A percentile compares a stretch with the other conserved stretches of the same genome.
phyloP scores from a whole-genome alignment of 2,329 filamentous ascomycete genomes.

The Corynespora cassiicola region DNA sequence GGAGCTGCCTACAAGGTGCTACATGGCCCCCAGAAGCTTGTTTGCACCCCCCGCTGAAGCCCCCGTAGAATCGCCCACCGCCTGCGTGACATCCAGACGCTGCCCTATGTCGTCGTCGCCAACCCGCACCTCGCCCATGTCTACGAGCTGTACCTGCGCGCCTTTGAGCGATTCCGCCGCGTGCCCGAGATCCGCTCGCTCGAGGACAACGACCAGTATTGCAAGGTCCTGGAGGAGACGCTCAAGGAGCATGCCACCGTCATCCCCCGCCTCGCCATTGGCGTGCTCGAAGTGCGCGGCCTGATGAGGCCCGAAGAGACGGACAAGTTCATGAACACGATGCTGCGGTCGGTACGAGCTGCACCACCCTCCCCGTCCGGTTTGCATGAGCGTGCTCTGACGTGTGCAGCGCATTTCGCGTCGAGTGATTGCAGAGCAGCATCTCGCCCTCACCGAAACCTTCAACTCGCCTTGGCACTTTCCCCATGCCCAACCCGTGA shows the following conservation, averaged over 20 bases:
- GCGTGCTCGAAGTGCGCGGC: slow-evolving; percentile 86
- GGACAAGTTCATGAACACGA: slow-evolving; percentile 94
- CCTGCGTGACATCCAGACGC: slow-evolving; percentile 93
- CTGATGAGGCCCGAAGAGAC: slow-evolving; percentile 81
- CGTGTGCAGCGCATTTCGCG: slow-evolving; percentile 80
- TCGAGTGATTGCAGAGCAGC: slow-evolving; percentile 96
- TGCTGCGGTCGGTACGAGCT: slow-evolving; percentile 79
- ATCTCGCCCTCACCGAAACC: slow-evolving; percentile 91
- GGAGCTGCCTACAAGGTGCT: slow-evolving; percentile 82
- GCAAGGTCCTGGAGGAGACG: slow-evolving; percentile 78
- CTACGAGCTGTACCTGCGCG: slow-evolving; percentile 94
- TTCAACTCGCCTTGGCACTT: slow-evolving; percentile 92
- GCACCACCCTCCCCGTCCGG: too few relatives aligned
- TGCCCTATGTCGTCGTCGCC: slow-evolving; percentile 95
- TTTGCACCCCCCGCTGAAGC: slow-evolving; percentile 19
- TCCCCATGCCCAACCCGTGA: slow-evolving; percentile 71
- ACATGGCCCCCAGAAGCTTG: background rate
- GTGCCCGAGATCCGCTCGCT: slow-evolving; percentile 82
- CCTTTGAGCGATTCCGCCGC: slow-evolving; percentile 90
- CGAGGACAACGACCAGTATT: slow-evolving; percentile 89
- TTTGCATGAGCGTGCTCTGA: slow-evolving; percentile 8
- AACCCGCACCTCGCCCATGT: slow-evolving; percentile 93
- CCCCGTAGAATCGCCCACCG: slow-evolving; percentile 81
- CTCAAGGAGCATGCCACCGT: slow-evolving; percentile 89
- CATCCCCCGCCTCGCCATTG: slow-evolving; percentile 93